These are phyloP conservation scores for Aspergillus sp. DNA, from an alignment of 2,329 filamentous ascomycete genomes.

Conservation along the genomic window DNA sequence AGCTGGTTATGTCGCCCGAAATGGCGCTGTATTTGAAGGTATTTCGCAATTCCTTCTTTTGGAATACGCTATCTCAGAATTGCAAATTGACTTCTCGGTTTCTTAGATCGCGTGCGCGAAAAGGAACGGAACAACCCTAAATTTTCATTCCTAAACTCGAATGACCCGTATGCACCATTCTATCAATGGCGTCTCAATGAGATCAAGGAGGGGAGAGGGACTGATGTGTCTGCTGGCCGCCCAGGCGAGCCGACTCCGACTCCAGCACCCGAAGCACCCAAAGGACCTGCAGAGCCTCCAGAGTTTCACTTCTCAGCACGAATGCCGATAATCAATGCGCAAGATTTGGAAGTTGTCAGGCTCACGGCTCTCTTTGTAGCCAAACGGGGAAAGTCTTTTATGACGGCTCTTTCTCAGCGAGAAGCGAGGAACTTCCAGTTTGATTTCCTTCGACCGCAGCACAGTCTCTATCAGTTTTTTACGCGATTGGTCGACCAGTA, in stretches of 20 bases:
- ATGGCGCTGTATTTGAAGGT: constrained; percentile 67
- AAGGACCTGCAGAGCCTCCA: constrained; percentile 79
- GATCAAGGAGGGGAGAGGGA: constrained; percentile 80
- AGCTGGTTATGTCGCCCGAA: constrained; percentile 80
- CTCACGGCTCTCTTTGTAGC: constrained; percentile 90
- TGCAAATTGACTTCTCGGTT: not conserved
- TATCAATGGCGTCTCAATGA: constrained; percentile 90
- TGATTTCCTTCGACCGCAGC: constrained; percentile 91
- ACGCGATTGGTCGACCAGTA: constrained; percentile 92
- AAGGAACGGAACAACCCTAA: constrained; percentile 85
- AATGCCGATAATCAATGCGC: constrained; percentile 95
- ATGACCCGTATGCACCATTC: constrained; percentile 82
- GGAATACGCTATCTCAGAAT: not conserved
- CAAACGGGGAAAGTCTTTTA: constrained; percentile 87
- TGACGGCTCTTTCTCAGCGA: constrained; percentile 83
- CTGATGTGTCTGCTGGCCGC: constrained; percentile 72
- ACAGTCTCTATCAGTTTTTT: constrained; percentile 96
- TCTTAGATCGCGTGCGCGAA: constrained; percentile 71
- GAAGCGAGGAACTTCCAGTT: constrained; percentile 93
- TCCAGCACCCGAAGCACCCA: constrained; percentile 63
- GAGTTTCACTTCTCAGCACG: constrained; percentile 92
- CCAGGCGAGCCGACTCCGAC: constrained; percentile 60
- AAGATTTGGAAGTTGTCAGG: constrained; percentile 73
- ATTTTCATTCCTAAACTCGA: constrained; percentile 78
- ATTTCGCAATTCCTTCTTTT: constrained; percentile 2